A percentile compares a stretch with the other conserved stretches of the same genome.
These are phyloP conservation scores for Penstemon davidsonii DNA, from an alignment of 257 asterid species.

Conservation along the genomic window DNA sequence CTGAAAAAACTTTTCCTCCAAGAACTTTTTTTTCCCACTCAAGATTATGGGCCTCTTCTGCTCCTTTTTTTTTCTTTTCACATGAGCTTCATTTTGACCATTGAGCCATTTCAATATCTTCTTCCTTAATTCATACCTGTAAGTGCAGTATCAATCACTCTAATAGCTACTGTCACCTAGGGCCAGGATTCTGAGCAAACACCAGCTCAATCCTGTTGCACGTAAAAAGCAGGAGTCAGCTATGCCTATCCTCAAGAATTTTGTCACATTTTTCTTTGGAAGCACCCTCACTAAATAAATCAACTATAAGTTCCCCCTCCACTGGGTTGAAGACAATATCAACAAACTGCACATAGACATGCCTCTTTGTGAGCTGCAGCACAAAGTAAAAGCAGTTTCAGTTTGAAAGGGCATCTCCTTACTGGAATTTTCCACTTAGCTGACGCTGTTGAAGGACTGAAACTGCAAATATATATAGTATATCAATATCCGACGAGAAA, in stretches of 20 bases:
- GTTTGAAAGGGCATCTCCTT: conserved; percentile 81
- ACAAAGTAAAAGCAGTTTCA: conserved; percentile 27
- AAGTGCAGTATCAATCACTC: conserved; percentile 84
- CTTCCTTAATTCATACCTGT: conserved; percentile 55
- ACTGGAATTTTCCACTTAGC: conserved; percentile 65
- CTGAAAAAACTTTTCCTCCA: conserved; percentile 57
- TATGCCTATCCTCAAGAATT: conserved; percentile 11
- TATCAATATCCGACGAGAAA: conserved; percentile 78
- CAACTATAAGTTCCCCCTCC: conserved; percentile 87
- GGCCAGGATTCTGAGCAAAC: conserved; percentile 95
- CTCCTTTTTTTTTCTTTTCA: background rate
- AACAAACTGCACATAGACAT: conserved; percentile 84
- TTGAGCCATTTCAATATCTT: conserved; percentile 4
- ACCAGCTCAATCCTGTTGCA: conserved; percentile 88
- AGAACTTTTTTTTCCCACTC: conserved; percentile 39
- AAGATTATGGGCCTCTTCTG: background rate
- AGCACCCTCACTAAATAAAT: conserved; percentile 22
- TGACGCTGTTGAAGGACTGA: conserved; percentile 64
- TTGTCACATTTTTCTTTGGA: background rate
- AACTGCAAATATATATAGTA: conserved; percentile 72
- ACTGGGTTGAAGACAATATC: conserved; percentile 72
- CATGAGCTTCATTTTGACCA: conserved; percentile 7
- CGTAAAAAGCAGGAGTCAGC: conserved; percentile 14
- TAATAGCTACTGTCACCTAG: conserved; percentile 85
- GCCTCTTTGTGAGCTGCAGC: conserved; percentile 85